Conservation (phyloP, 2,329 filamentous ascomycete species). For the Fusarium torreyae region DNA sequence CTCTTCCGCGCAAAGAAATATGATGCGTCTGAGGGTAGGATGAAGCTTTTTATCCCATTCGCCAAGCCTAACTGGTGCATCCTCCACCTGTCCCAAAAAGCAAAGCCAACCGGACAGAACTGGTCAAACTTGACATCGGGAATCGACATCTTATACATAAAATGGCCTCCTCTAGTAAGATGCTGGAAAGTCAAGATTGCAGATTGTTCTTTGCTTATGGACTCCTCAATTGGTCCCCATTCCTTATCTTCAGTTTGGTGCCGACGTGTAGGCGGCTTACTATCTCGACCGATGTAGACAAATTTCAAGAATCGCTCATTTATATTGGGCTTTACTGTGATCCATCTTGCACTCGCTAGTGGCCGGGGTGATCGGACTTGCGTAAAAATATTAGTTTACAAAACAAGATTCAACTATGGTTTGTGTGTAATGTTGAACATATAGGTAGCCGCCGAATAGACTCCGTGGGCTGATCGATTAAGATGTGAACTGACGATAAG, state of each 20-base stretch:
- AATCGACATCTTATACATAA: slow-evolving; percentile 4
- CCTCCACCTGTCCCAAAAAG: slow-evolving; percentile 38
- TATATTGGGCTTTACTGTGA: slow-evolving; percentile 10
- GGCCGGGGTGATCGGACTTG: slow-evolving; percentile 8
- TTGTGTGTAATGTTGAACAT: no score
- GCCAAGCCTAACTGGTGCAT: slow-evolving; percentile 26
- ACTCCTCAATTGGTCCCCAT: slow-evolving; percentile 15
- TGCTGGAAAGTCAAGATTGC: background rate
- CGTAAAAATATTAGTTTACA: no score
- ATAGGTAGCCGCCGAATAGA: no score
- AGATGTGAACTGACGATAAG: no score
- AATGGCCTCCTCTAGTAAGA: background rate
- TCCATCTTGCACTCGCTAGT: slow-evolving; percentile 19
- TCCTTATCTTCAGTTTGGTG: background rate
- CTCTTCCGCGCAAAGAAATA: slow-evolving; percentile 21
- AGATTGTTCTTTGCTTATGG: background rate
- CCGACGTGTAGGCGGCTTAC: no score
- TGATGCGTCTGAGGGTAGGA: background rate
- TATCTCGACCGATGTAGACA: no score
- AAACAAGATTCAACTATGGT: no score
- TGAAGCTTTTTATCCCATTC: background rate
- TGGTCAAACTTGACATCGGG: slow-evolving; percentile 30
- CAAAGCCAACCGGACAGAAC: slow-evolving; percentile 34
- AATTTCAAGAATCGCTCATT: background rate
- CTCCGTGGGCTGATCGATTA: no score